A percentile compares a stretch with the other conserved stretches of the same genome.
Conservation (phyloP, 345 rosid genomes). For the Camelina laxa region DNA sequence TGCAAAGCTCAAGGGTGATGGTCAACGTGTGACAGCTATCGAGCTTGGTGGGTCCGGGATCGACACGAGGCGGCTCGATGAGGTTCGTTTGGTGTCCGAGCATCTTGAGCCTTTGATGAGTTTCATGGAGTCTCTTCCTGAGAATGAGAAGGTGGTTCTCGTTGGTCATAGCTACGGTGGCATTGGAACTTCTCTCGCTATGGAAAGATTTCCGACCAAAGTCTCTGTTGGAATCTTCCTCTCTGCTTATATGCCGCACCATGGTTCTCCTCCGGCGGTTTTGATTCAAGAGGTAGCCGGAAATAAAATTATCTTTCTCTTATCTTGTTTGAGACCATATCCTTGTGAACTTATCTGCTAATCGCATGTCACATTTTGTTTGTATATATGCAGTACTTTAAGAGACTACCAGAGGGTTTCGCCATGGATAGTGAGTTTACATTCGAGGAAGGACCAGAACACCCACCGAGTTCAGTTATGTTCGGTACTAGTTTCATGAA, state of each 20-base stretch:
- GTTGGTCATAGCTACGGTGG: slow-evolving; percentile 74
- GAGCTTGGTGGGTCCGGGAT: slow-evolving; percentile 60
- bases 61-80: slow-evolving; percentile 41
- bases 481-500: slow-evolving; percentile 44
- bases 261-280: slow-evolving; percentile 37
- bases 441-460: slow-evolving; percentile 43
- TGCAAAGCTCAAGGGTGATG: slow-evolving; percentile 48
- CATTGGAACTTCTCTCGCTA: slow-evolving; percentile 49
- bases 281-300: slow-evolving; percentile 47
- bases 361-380: slow-evolving; percentile 18
- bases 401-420: slow-evolving; percentile 43
- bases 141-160: slow-evolving; percentile 53
- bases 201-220: slow-evolving; percentile 62
- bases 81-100: slow-evolving; percentile 46
- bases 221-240: slow-evolving; percentile 54
- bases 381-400: slow-evolving; percentile 41
- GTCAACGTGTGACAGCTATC: slow-evolving; percentile 57
- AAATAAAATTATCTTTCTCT: not conserved
- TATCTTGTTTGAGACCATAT: slow-evolving; percentile 15
- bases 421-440: slow-evolving; percentile 47
- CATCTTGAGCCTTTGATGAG: slow-evolving; percentile 60
- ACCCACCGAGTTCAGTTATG: slow-evolving; percentile 44
- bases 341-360: not conserved
- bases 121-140: slow-evolving; percentile 52
- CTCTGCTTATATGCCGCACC: slow-evolving; percentile 60